Evolutionary conservation across 441 rosid genomes (phyloP).

Genomic region (Macaranga tanarius): DNA sequence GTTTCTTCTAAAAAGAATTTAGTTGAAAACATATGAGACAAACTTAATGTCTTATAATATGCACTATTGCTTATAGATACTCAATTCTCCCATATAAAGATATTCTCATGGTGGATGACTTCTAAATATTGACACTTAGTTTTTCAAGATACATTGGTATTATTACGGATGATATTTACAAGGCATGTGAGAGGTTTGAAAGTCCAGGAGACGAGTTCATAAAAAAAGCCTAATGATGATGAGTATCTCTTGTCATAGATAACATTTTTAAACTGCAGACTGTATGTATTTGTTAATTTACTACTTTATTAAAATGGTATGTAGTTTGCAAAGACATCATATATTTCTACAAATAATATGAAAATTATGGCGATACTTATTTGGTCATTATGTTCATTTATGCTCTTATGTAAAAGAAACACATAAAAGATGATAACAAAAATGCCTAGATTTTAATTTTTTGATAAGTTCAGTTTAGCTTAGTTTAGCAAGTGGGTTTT

Average conservation of each 20-base stretch:
- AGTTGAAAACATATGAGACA: no score
- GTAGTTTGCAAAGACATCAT: neutral
- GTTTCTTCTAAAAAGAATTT: no score
- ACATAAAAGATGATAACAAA: neutral
- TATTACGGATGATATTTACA: constrained; percentile 75
- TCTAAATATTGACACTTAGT: no score
- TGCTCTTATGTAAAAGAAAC: neutral
- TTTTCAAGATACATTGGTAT: no score
- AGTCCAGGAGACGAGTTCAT: constrained; percentile 85
- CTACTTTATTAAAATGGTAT: constrained; percentile 6
- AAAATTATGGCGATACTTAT: neutral
- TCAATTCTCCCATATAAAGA: no score
- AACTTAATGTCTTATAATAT: no score
- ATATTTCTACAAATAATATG: neutral
- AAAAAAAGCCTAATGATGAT: constrained; percentile 83
- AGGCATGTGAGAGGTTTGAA: constrained; percentile 93
- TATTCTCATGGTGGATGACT: no score
- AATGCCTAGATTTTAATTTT: neutral
- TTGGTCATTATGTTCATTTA: neutral
- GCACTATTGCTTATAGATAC: no score
- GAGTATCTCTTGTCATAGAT: constrained; percentile 17
- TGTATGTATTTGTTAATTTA: neutral
- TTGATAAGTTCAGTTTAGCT: neutral
- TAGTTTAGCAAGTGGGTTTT: neutral
- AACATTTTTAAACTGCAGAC: neutral